Evolutionary conservation across 2,329 filamentous ascomycete genomes (phyloP), one percentile per base, ranked within the genome.

Genomic region (Botrytis hyacinthi): DNA sequence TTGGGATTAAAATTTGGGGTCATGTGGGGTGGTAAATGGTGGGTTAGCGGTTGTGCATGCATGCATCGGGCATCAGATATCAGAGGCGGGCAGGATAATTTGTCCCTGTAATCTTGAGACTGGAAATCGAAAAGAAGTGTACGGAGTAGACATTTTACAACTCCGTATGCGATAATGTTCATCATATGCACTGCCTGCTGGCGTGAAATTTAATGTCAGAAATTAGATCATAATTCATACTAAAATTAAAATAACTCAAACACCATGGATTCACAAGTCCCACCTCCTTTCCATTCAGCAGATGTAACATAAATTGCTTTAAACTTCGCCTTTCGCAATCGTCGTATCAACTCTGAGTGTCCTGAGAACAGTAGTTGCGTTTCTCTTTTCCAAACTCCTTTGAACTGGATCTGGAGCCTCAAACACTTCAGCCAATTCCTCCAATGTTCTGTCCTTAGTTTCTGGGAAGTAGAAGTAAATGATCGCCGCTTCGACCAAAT

Each of bases 391-490:
- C 37, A 80, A 72, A 75, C 78, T 80, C 71, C 76, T 78, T 79
- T 83, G 83, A 26, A 86, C 84, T 0, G 85, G 85, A 76, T 86
- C 83, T 3, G 78, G 81, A 0, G 84, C 83, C n/a, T 82, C 84
- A 86, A 89, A 89, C 5, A 88, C 82, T 8, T 83, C 82, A 73
- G 88, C 86, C 81, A 88, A 85, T 61, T 86, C 85, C 77, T 89
- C 87, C 9, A 88, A 81, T 3, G 85, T 86, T 22, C 85, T 82
- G 44, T 85, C 86, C 78, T 88, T 89, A 4, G 87, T 89, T 78
- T 89, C 87, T 0, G 87, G 87, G 9, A 88, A 81, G 73, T 83
- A 85, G 76, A 86, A 85, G 77, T 83, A 87, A 8, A 87, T 84
- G 78, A 86, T 88, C 4, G 84, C 71, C 8, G 73, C 74, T 54